Base-by-base conservation (phyloP, 108 stramenopile species). In the Fistulifera solaris region DNA sequence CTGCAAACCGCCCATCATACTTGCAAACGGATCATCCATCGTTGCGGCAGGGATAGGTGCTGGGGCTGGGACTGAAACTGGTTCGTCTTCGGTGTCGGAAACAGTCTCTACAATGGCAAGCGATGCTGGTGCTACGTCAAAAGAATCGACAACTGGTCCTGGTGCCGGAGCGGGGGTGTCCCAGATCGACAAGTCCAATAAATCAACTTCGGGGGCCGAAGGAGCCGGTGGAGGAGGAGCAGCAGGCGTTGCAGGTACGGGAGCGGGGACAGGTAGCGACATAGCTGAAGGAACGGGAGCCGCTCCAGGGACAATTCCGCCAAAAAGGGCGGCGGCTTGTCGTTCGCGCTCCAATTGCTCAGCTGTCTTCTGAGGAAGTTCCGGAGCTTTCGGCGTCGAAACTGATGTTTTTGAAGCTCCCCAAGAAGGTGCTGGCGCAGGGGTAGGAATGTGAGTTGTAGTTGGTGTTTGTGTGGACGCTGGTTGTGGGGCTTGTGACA, bases 261-360 rank as follows among this genome's bases (percentile, higher is more conserved):
- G 72, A 18, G 63, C 56, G 17, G 68, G 25, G 2, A 54, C 46
- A 40, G 71, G 56, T 43, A 55, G 18, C n/a, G 70, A 52, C 22
- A 68, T 61, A 13, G 73, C 66, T 1, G 78, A 61, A 18, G 74
- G 67, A 17, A 77, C 75, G 14, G 69, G 71, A 16, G 68, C 55
- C 23, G 68, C 45, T 15, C 76, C 78, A 31, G 82, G 85, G 31
- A 76, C 74, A 47, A 87, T 73, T 1, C 97, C 97, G 43, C 95
- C 95, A 66, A 98, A 98, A 41, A 98, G 77, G 27, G 86, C 87
- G 25, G 94, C 90, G 27, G 97, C 97, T 86, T 92, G 81, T 48
- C 83, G 74, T 73, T 98, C 94, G 61, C 94, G 95, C 59, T 96
- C 92, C 14, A 89, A 59, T 41, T 90, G 89, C 56, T 90, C 92